A percentile compares a stretch with the other conserved stretches of the same genome.
phyloP scores from a whole-genome alignment of 2,329 filamentous ascomycete species.

The Pseudogymnoascus sp. region DNA sequence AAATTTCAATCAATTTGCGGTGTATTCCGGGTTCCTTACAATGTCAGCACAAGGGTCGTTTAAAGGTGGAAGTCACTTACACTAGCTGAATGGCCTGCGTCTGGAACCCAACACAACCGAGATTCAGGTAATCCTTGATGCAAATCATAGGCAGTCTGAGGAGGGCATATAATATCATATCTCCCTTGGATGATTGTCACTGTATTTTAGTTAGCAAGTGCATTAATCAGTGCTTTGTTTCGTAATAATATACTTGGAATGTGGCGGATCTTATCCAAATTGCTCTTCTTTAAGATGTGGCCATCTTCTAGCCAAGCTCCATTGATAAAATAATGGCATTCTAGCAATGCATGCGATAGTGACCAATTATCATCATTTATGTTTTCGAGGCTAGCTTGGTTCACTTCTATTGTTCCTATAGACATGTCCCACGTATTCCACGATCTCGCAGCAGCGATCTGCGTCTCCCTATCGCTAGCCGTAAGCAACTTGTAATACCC shows the following conservation, averaged over 20 bases:
- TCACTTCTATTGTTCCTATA: constrained; percentile 28
- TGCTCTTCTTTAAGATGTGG: constrained; percentile 31
- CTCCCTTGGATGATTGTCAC: constrained; percentile 39
- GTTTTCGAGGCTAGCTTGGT: constrained; percentile 20
- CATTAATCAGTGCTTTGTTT: background rate
- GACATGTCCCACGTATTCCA: constrained; percentile 35
- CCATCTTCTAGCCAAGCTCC: constrained; percentile 37
- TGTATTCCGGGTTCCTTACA: constrained; percentile 12
- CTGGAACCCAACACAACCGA: constrained; percentile 1
- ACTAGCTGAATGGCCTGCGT: constrained; percentile 12
- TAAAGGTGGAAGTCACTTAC: background rate
- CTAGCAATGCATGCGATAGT: constrained; percentile 36
- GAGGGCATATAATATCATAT: constrained; percentile 41
- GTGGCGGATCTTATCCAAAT: constrained; percentile 32
- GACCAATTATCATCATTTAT: constrained; percentile 30
- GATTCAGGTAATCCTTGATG: constrained; percentile 38
- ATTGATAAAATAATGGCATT: constrained; percentile 40
- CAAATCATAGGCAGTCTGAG: constrained; percentile 38
- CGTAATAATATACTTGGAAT: constrained; percentile 30
- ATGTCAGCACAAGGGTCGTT: background rate
- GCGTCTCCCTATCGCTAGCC: constrained; percentile 25
- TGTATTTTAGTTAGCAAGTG: constrained; percentile 14
- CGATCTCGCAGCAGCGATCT: constrained; percentile 29
- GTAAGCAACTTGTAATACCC: constrained; percentile 38
- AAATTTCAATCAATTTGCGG: constrained; percentile 6